Evolutionary conservation across 805 yeast species (phyloP).

Genomic region (Cyberlindnera maritima): DNA sequence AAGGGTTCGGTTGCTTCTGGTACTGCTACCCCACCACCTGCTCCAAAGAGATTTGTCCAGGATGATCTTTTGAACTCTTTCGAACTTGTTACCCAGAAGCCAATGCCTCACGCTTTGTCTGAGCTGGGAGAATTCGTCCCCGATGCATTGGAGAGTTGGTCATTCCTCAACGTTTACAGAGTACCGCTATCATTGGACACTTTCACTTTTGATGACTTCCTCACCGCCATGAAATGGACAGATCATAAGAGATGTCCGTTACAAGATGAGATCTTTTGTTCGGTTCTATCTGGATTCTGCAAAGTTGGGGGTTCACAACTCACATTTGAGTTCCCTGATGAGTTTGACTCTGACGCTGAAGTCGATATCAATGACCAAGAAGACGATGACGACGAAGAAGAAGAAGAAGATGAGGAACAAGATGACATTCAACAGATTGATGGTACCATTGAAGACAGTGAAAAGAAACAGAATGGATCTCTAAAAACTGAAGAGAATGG

Average conservation of each 20-base stretch:
- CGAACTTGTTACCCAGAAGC: constrained; percentile 18
- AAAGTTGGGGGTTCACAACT: constrained; percentile 39
- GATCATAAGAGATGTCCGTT: constrained; percentile 49
- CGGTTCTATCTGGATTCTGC: constrained; percentile 55
- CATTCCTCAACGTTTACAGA: constrained; percentile 68
- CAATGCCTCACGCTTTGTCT: constrained; percentile 19
- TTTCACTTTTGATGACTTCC: constrained; percentile 76
- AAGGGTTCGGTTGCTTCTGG: not conserved
- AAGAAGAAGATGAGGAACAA: constrained; percentile 5
- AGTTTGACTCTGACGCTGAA: constrained; percentile 10
- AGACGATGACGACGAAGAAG: constrained; percentile 26
- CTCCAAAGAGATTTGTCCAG: constrained; percentile 18
- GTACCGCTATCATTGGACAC: constrained; percentile 63
- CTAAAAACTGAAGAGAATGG: constrained; percentile 3
- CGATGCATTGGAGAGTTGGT: constrained; percentile 68
- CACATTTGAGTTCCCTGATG: constrained; percentile 28
- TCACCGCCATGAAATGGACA: constrained; percentile 43
- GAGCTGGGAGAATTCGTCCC: constrained; percentile 20
- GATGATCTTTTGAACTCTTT: constrained; percentile 24
- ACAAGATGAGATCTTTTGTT: constrained; percentile 67
- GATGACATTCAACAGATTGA: not conserved
- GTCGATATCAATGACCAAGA: constrained; percentile 22
- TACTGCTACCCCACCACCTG: constrained; percentile 10
- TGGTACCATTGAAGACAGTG: not conserved
- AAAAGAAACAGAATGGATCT: not conserved